Evolutionary conservation across 371 early-diverging fungal species (phyloP).

Genomic region (Lichtheimia hyalospora): DNA sequence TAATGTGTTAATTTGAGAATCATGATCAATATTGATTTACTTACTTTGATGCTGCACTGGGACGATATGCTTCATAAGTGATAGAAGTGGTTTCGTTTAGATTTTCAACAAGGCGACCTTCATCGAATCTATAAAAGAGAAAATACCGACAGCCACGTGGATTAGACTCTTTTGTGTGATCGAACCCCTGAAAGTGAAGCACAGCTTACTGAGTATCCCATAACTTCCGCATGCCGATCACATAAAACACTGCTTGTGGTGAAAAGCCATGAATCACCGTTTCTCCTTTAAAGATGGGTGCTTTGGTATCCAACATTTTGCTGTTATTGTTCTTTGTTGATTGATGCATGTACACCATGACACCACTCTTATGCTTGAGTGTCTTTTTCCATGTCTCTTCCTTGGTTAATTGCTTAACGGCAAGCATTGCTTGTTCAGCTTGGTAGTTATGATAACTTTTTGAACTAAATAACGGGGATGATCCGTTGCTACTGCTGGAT

Average conservation of each 20-base stretch:
- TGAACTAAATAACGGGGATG: conserved; percentile 16
- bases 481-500: conserved; percentile 1
- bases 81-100: conserved; percentile 55
- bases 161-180: not conserved
- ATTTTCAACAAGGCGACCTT: conserved; percentile 54
- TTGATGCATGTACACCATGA: conserved; percentile 56
- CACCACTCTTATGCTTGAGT: conserved; percentile 65
- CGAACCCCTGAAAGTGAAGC: not conserved
- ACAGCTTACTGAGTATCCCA: conserved; percentile 55
- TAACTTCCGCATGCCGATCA: conserved; percentile 67
- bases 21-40: not conserved
- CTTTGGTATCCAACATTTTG: conserved; percentile 36
- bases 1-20: not conserved
- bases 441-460: conserved; percentile 38
- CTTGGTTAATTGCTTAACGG: conserved; percentile 25
- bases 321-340: conserved; percentile 14
- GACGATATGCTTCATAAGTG: conserved; percentile 53
- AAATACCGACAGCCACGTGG: conserved; percentile 1
- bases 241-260: conserved; percentile 67
- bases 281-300: conserved; percentile 64
- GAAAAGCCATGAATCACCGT: conserved; percentile 61
- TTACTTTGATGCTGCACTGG: conserved; percentile 44
- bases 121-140: conserved; percentile 51
- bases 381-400: conserved; percentile 65
- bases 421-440: conserved; percentile 38